Conservation (phyloP, 169 alveolate species). For the Eimeria falciformis region DNA sequence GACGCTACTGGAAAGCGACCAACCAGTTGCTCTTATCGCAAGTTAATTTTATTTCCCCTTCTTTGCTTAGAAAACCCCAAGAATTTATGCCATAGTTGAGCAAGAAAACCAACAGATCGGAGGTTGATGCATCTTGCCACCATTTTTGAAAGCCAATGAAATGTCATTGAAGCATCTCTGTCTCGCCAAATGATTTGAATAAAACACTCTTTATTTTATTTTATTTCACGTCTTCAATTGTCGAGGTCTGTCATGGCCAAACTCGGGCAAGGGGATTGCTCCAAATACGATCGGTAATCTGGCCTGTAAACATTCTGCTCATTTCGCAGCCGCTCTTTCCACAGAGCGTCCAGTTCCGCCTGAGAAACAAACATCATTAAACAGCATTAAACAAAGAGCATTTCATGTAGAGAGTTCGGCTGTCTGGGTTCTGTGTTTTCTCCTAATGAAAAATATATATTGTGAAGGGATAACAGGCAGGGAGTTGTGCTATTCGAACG, state of each 20-base stretch:
- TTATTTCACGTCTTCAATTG: neutral
- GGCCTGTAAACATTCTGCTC: neutral
- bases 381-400: neutral
- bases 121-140: too few species aligned
- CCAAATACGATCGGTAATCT: neutral
- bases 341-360: conserved; percentile 1
- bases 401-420: neutral
- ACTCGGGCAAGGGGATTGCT: neutral
- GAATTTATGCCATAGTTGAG: too few species aligned
- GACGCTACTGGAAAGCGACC: neutral
- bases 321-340: conserved; percentile 24
- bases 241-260: neutral
- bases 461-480: neutral
- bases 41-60: too few species aligned
- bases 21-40: neutral
- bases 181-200: neutral
- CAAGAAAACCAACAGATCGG: too few species aligned
- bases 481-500: neutral
- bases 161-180: neutral
- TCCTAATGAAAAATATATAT: neutral
- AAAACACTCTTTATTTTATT: neutral
- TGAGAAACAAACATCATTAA: neutral
- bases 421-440: too few species aligned
- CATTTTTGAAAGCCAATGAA: neutral
- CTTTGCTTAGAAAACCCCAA: too few species aligned